Base-by-base conservation (phyloP, 2,329 filamentous ascomycete species). In the Pestalotiopsis sp. region DNA sequence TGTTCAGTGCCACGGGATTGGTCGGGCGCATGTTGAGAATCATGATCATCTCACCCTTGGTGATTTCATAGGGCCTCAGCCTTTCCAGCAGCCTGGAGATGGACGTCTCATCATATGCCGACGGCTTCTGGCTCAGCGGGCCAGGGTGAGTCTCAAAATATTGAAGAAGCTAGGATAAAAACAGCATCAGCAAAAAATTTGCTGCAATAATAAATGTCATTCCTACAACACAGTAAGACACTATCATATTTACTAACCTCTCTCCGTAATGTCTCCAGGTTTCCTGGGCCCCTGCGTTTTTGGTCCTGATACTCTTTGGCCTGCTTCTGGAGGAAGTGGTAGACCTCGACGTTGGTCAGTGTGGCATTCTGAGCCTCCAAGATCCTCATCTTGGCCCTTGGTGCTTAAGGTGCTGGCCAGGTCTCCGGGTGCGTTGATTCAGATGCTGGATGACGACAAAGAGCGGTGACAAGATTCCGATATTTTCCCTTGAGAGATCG, bases 321-420 rank as follows among this genome's bases (percentile, higher is more conserved):
- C 75, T 89, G 87, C 61, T 90, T 85, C 5, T 81, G 80, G 52
- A 94, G 80, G 73, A 93, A 91, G 68, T 86, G 83, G 74, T 90
- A 90, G 71, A 94, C 91, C 83, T 94, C 92, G 72, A 88, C 91
- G 79, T 94, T 94, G 77, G 89, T 89, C 75, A 94, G 83, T 57
- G 91, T 85, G 4, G 90, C 91, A 38, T 89, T 89, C 77, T 93
- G 91, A 3, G 91, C 84, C 75, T 92, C 91, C 74, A 93, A 81
- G 75, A 94, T 88, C 86, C 93, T 91, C 89, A 91, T 90, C 23
- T 45, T 78, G 74, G 36, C 14, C 25, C 41, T 57, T 57, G 14
- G 11, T 36, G 45, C 20, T 52, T 23, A n/a, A 11, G 45, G 17
- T 52, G 45, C 45, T 52, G 17, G 20, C n/a, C 45, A n/a, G 45